Base-by-base conservation (phyloP, 768 basidiomycete genomes). In the Trametes punicea region DNA sequence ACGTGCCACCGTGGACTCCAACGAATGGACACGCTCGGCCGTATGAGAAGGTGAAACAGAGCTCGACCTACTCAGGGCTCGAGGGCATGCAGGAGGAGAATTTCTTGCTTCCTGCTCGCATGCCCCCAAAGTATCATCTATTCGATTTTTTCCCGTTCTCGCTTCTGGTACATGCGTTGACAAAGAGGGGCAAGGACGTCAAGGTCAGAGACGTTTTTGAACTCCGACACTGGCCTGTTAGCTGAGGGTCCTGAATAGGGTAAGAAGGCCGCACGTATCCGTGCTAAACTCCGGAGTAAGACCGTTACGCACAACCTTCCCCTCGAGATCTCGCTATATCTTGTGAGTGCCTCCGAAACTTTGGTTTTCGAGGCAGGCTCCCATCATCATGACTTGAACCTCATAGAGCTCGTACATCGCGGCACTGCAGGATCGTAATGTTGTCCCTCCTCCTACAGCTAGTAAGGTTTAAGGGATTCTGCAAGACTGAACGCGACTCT, bases 131-230 rank as follows among this genome's bases (percentile, higher is more conserved):
- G 65, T 84, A 80, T 61, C 73, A 78, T 50, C 31, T 84, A 33
- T 80, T 85, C 55, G 86, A 88, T 64, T 57, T 87, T 7, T 88
- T 86, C 70, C 86, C 87, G 16, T 85, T 88, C 68, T 86, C 87
- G 27, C 69, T 87, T 6, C 62, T 85, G 23, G 77, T 83, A 4
- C 63, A 70, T 29, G 68, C 67, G 36, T 67, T 87, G 33, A 73
- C 77, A 7, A 73, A 75, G 57, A 66, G 70, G 10, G 83, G 84
- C 0, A 73, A 69, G 51, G 71, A 79, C 15, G 62, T 86, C 23
- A 79, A 79, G 59, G 63, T 64, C 6, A 25, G 57, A 16, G 7
- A 21, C 21, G 5, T 4, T n/a, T 25, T 33, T 16, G 2, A 15
- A 9, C 39, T 16, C 6, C 3, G 20, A 11, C 1, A 18, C 4